Conservation (phyloP, 108 stramenopile genomes). For the Mediolabrus comicus region DNA sequence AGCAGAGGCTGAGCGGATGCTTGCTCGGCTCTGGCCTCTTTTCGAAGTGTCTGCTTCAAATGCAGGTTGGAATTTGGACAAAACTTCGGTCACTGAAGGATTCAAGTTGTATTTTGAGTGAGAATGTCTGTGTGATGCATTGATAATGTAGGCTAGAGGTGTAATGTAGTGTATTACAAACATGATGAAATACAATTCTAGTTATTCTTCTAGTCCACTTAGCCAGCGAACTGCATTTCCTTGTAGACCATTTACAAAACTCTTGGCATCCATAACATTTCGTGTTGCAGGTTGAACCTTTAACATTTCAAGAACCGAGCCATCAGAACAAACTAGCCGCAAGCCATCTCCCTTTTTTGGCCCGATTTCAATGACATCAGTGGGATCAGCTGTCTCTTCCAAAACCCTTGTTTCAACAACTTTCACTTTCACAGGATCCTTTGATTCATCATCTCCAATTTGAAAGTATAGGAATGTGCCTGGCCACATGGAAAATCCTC, state of each 20-base stretch:
- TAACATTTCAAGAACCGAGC: conserved; percentile 86
- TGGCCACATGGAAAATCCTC: conserved; percentile 96
- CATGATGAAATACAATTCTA: background rate
- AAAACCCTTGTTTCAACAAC: conserved; percentile 71
- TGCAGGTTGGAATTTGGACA: conserved; percentile 46
- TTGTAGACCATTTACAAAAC: conserved; percentile 93
- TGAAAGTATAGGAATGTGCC: conserved; percentile 81
- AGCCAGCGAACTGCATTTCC: conserved; percentile 65
- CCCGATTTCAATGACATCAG: conserved; percentile 57
- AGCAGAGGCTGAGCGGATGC: conserved; percentile 6
- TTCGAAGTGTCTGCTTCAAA: conserved; percentile 27
- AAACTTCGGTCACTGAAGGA: conserved; percentile 33
- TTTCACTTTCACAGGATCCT: conserved; percentile 64
- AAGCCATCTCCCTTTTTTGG: conserved; percentile 81
- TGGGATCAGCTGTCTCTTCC: conserved; percentile 47
- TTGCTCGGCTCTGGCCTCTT: conserved; percentile 27
- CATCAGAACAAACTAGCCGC: conserved; percentile 85
- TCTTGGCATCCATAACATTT: conserved; percentile 90
- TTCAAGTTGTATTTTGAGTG: conserved; percentile 36
- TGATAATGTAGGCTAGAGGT: background rate
- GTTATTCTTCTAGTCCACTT: background rate
- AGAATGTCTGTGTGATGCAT: background rate
- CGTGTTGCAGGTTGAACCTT: conserved; percentile 88
- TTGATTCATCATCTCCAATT: conserved; percentile 59
- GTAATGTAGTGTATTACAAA: no score